Evolutionary conservation across 176 grass and related monocot species (phyloP), one percentile per base, ranked within the genome.

Genomic region (Aegilops umbellulata): DNA sequence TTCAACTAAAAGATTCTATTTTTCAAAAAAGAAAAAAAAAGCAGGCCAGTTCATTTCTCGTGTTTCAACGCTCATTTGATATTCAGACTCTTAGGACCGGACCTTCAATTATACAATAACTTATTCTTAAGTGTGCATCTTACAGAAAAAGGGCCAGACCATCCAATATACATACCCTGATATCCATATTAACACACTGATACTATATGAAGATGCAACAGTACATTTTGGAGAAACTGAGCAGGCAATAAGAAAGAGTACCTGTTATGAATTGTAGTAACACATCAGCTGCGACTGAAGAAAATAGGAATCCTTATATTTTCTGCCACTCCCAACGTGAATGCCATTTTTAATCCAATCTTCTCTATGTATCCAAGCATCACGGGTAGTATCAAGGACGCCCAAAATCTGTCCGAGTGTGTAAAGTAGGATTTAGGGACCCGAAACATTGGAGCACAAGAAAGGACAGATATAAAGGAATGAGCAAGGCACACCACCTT

Each of bases 361-460:
- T 83, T 98, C 96, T 88, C 93, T 92, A 75, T 98, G 91, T 35
- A 98, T 98, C 96, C 96, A 98, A 42, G 93, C 96, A 87, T 95
- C 96, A 76, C 84, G 92, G 44, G 81, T 85, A 73, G 81, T 87
- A 93, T 98, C 96, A 61, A 98, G 90, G 77, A 98, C 83, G 23
- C 93, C 93, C 84, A 98, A 89, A 86, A 95, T 98, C 96, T 98
- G 81, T 61, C 32, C 44, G 0, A 38, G n/a, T 10, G 5, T 86
- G 8, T 86, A 39, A 72, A 67, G 69, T 27, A 78, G 12, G 24
- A 42, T 77, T 20, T 19, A 77, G 23, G 51, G 78, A 81, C 62
- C 31, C 75, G 1, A 26, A 78, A 83, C 20, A 80, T 23, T 80
- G 2, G 29, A 38, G 8, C 53, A 31, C 14, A 9, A 80, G 19